Evolutionary conservation across 345 rosid species (phyloP).

Genomic region (Eucalyptus victrix): DNA sequence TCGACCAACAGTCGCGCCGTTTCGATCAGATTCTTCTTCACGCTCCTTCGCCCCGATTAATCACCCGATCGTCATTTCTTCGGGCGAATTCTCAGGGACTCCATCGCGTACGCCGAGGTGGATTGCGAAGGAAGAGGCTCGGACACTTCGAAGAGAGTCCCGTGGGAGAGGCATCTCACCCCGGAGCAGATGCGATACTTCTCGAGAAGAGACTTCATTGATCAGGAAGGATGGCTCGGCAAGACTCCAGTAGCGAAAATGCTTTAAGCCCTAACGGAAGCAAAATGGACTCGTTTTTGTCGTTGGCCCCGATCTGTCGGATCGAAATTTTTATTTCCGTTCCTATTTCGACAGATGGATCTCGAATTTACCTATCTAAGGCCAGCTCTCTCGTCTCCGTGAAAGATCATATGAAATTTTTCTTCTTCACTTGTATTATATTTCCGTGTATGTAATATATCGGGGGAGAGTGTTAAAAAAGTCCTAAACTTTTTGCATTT

Average conservation of each 20-base stretch:
- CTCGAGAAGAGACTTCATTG: neutral
- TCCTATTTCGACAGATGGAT: neutral
- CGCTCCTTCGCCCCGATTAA: neutral
- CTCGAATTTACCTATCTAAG: neutral
- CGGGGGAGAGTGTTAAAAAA: too few relatives aligned
- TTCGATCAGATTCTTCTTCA: neutral
- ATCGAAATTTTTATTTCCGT: neutral
- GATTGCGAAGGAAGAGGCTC: slow-evolving; percentile 7
- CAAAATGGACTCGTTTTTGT: neutral
- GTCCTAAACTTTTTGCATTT: too few relatives aligned
- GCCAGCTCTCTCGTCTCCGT: neutral
- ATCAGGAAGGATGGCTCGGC: slow-evolving; percentile 15
- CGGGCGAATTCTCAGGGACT: neutral
- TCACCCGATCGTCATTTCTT: neutral
- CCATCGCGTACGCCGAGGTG: neutral
- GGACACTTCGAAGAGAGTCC: slow-evolving; percentile 1
- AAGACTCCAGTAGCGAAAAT: neutral
- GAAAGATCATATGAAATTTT: neutral
- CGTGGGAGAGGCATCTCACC: slow-evolving; percentile 3
- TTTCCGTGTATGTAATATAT: too few relatives aligned
- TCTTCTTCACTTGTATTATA: neutral
- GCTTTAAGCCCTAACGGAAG: neutral
- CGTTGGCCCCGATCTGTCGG: neutral
- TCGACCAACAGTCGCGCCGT: neutral
- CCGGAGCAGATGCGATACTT: neutral